Conservation (phyloP, 2,329 filamentous ascomycete genomes). For the Alternaria novae-zelandiae region DNA sequence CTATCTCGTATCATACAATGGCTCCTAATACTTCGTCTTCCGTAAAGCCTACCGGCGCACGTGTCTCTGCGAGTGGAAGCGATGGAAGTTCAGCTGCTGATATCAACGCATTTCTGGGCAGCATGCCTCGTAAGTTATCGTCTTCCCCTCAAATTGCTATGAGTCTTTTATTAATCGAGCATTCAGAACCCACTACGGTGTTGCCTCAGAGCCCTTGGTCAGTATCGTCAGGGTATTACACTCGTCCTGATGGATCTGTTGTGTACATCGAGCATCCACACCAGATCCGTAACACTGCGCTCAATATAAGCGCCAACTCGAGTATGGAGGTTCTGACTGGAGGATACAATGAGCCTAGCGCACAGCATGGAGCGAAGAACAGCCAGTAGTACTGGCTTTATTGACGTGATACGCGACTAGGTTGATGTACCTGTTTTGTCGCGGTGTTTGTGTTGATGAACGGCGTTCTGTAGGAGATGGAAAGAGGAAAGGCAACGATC, state of each 20-base stretch:
- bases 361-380: neutral
- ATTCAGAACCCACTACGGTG: neutral
- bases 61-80: neutral
- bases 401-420: neutral
- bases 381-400: neutral
- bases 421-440: neutral
- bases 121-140: neutral
- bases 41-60: too few species aligned
- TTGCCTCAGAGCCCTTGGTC: conserved; percentile 12
- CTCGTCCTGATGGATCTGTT: neutral
- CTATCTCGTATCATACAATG: neutral
- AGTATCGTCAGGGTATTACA: conserved; percentile 4
- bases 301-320: neutral
- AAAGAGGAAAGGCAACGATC: neutral
- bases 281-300: neutral
- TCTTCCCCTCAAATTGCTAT: neutral
- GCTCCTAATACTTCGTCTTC: neutral
- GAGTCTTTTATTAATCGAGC: neutral
- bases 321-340: neutral
- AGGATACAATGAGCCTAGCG: neutral
- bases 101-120: neutral
- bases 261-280: neutral
- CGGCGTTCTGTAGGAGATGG: neutral
- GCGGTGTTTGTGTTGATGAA: neutral
- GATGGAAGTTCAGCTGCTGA: neutral